Evolutionary conservation across 164 flowering plant genomes (phyloP), one percentile per base, ranked within the genome.

Genomic region (Litsea cubeba): DNA sequence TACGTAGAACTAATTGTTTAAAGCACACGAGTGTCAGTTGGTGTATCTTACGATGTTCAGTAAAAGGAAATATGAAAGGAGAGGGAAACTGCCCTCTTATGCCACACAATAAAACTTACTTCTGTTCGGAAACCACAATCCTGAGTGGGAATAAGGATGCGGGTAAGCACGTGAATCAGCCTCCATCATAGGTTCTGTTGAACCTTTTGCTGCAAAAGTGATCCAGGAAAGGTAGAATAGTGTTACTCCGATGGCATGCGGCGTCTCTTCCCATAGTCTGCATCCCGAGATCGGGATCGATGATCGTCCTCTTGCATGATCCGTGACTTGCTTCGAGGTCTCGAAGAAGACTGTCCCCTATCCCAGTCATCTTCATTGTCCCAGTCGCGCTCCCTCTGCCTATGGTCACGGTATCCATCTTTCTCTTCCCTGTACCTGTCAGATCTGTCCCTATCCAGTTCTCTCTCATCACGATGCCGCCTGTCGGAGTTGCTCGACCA

Each of bases 231-330:
- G 23, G 70, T 65, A 70, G 50, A 72, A 60, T 54, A 76, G 60
- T 63, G 50, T 89, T 81, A 93, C 75, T 91, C 93, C 50, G 94
- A 89, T 50, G 90, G 87, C 23, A 83, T 62, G 50, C 94, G 93
- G 12, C 98, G 85, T 81, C 95, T 87, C 83, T 90, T 91, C 65
- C 93, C 94, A 84, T 88, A 89, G 60, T 91, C 97, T 2, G 75
- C 91, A 82, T 93, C 97, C 81, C 91, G 86, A 22, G 98, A 84
- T 65, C 95, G 82, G 70, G 92, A 85, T 79, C 91, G 81, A 69
- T 87, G 86, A 72, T 89, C 87, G 28, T 88, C 97, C 74, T 91
- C 95, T 69, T 82, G 88, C 75, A 81, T 65, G 57, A 82, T 83
- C 7, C 87, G 78, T 8, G 95, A 85, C 81, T 86, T 85, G 88